phyloP scores from a whole-genome alignment of 148 eudicot genomes.

The Vaccinium vitisidaea region DNA sequence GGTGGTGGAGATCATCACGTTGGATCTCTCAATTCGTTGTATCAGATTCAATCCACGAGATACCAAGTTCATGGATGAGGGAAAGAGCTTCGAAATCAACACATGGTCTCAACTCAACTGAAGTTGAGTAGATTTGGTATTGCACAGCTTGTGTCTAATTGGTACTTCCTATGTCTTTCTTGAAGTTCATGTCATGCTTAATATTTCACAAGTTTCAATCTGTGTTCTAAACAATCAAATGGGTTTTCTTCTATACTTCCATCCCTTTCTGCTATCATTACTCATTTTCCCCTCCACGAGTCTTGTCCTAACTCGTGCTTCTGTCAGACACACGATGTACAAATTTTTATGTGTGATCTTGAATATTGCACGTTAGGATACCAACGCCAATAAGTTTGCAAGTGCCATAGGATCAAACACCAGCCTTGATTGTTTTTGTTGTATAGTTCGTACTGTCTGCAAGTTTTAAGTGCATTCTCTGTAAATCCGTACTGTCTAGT shows the following conservation, averaged over 20 bases:
- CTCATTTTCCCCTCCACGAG: not conserved
- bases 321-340: not conserved
- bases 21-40: constrained; percentile 19
- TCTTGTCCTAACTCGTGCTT: not conserved
- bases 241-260: not conserved
- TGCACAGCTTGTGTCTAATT: not conserved
- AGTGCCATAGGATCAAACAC: not conserved
- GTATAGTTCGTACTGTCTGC: not conserved
- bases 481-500: not conserved
- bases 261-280: not conserved
- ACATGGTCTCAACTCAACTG: not conserved
- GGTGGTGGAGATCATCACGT: constrained; percentile 15
- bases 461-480: not conserved
- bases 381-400: not conserved
- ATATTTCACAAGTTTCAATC: not conserved
- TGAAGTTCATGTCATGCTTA: not conserved
- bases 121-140: not conserved
- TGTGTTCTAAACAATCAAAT: not conserved
- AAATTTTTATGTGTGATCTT: not conserved
- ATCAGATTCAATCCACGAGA: constrained; percentile 32
- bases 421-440: not conserved
- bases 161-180: not conserved
- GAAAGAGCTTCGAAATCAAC: not conserved
- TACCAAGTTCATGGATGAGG: constrained; percentile 21
- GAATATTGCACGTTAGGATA: not conserved